A percentile compares a stretch with the other conserved stretches of the same genome.
Evolutionary conservation across 805 yeast genomes (phyloP).

Genomic region (Kuraishia hungarica): DNA sequence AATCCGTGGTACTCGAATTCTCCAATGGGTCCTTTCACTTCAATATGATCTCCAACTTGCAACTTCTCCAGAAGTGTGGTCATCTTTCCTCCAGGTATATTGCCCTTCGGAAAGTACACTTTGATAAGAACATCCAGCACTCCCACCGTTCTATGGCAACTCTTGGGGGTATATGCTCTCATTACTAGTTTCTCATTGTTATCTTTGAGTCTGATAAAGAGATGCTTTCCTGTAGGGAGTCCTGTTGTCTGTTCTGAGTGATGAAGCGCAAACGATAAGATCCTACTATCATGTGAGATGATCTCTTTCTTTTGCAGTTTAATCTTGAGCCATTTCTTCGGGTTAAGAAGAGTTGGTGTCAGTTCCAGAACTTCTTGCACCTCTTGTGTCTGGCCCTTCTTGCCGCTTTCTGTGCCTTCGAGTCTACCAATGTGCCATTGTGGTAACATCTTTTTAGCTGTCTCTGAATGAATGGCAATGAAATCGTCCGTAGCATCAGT

Average conservation of each 20-base stretch:
- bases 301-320: conserved; percentile 13
- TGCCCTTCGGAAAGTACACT: conserved; percentile 21
- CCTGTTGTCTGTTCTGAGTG: conserved; percentile 23
- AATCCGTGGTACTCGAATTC: conserved; percentile 17
- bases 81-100: conserved; percentile 24
- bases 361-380: not conserved
- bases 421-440: conserved; percentile 18
- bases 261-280: conserved; percentile 21
- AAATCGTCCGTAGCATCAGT: conserved; percentile 24
- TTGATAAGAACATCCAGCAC: conserved; percentile 21
- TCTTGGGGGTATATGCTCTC: conserved; percentile 27
- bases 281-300: conserved; percentile 20
- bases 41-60: conserved; percentile 14
- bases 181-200: conserved; percentile 16
- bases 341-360: conserved; percentile 15
- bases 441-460: conserved; percentile 16
- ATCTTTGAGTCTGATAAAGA: conserved; percentile 19
- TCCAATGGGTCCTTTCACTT: conserved; percentile 23
- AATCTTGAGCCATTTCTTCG: conserved; percentile 20
- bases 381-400: not conserved
- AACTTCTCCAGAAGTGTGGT: conserved; percentile 19
- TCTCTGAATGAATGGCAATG: conserved; percentile 24
- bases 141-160: conserved; percentile 19
- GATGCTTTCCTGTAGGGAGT: conserved; percentile 23
- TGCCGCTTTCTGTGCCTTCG: conserved; percentile 4